A percentile compares a stretch with the other conserved stretches of the same genome.
These are phyloP conservation scores for Litsea cubeba DNA, from an alignment of 164 flowering plant species.

Conservation along the genomic window DNA sequence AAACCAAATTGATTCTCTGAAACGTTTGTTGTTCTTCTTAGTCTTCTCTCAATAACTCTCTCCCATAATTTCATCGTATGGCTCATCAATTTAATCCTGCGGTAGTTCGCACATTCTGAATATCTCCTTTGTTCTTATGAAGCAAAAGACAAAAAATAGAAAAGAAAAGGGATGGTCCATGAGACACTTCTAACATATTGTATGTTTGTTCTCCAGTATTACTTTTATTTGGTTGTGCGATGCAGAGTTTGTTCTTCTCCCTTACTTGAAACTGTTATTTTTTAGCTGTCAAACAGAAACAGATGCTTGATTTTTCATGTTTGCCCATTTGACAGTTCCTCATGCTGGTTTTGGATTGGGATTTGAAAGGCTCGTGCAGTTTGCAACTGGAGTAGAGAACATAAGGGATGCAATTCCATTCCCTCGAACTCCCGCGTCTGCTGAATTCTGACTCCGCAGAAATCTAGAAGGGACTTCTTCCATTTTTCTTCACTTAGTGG, in stretches of 20 bases:
- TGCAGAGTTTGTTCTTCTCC: not conserved
- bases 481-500: not conserved
- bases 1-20: too few species aligned
- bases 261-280: not conserved
- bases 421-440: slow-evolving; percentile 86
- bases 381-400: slow-evolving; percentile 90
- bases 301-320: not conserved
- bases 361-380: slow-evolving; percentile 93
- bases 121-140: too few species aligned
- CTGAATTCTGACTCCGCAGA: slow-evolving; percentile 50
- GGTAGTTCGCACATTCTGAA: too few species aligned
- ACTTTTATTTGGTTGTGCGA: not conserved
- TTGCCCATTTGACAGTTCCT: slow-evolving; percentile 56
- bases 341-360: slow-evolving; percentile 98
- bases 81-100: too few species aligned
- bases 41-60: too few species aligned
- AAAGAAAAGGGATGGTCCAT: too few species aligned
- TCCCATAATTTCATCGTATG: too few species aligned
- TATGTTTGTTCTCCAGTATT: not conserved
- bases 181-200: not conserved
- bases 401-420: slow-evolving; percentile 93
- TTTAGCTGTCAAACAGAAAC: too few species aligned
- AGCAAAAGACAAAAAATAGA: too few species aligned
- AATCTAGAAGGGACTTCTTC: not conserved
- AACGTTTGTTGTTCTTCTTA: too few species aligned